These are phyloP conservation scores for Leccinum aurantiacum DNA, from an alignment of 768 basidiomycete species.

Conservation along the genomic window DNA sequence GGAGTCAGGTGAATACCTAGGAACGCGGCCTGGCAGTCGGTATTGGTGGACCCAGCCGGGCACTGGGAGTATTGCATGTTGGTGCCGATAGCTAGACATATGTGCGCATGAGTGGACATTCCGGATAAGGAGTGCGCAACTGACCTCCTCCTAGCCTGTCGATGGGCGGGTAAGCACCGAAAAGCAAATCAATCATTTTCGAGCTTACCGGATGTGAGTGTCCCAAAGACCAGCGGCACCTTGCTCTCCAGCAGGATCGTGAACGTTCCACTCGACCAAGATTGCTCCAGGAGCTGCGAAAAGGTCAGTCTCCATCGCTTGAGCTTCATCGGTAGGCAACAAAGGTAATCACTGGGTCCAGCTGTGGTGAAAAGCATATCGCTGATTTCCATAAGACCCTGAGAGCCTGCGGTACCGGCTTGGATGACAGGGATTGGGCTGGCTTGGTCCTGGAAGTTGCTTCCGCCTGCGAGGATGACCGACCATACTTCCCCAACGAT, in stretches of 20 bases:
- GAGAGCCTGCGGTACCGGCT: slow-evolving; percentile 44
- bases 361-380: slow-evolving; percentile 62
- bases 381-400: slow-evolving; percentile 59
- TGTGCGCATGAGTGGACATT: neutral
- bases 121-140: neutral
- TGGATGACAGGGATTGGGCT: slow-evolving; percentile 42
- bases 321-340: neutral
- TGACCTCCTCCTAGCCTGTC: slow-evolving; percentile 31
- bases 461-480: slow-evolving; percentile 44
- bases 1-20: slow-evolving; percentile 60
- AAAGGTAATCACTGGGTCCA: slow-evolving; percentile 39
- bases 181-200: neutral
- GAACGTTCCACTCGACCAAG: slow-evolving; percentile 60
- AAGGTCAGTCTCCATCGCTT: neutral
- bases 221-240: slow-evolving; percentile 57
- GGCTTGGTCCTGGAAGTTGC: slow-evolving; percentile 38
- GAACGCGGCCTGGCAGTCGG: slow-evolving; percentile 62
- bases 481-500: slow-evolving; percentile 55
- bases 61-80: slow-evolving; percentile 47
- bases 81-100: slow-evolving; percentile 47
- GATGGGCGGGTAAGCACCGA: neutral
- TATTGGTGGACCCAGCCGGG: slow-evolving; percentile 39
- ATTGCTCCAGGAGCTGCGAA: slow-evolving; percentile 44
- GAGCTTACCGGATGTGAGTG: slow-evolving; percentile 36
- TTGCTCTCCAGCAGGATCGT: slow-evolving; percentile 50